Percentiles rank a stretch among this genome's conserved stretches.
Conservation (phyloP, 2,329 filamentous ascomycete genomes). For the Nothomitra cinnamomea region DNA sequence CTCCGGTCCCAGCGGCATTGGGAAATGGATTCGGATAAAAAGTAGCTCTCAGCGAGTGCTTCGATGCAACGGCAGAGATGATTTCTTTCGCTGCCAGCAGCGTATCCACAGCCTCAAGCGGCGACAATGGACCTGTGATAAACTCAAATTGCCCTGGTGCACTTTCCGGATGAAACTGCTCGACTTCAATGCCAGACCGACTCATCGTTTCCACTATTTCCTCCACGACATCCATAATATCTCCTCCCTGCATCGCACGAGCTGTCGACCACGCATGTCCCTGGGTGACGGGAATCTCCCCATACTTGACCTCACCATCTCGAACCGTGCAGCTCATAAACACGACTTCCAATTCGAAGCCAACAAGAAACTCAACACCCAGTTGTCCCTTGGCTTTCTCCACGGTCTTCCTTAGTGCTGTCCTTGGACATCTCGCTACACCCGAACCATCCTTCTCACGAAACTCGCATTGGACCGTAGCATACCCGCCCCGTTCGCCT, state of each 20-base stretch:
- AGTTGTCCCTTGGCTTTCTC: conserved; percentile 30
- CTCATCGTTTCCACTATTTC: conserved; percentile 46
- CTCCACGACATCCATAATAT: conserved; percentile 40
- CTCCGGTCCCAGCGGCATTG: conserved; percentile 39
- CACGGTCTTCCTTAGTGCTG: conserved; percentile 39
- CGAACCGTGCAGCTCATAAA: conserved; percentile 37
- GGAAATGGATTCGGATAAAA: conserved; percentile 54
- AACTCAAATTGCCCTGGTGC: conserved; percentile 65
- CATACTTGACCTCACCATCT: conserved; percentile 20
- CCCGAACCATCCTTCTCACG: conserved; percentile 34
- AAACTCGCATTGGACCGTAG: conserved; percentile 52
- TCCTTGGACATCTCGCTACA: conserved; percentile 46
- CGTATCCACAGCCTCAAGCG: conserved; percentile 52
- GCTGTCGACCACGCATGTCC: conserved; percentile 58
- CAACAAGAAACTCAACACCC: conserved; percentile 41
- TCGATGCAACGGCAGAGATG: conserved; percentile 45
- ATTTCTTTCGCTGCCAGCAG: conserved; percentile 55
- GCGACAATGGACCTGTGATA: conserved; percentile 43
- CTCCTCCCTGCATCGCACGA: conserved; percentile 41
- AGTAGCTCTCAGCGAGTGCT: conserved; percentile 46
- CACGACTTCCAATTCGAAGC: conserved; percentile 70
- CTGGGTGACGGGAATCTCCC: conserved; percentile 32
- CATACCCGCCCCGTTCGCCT: conserved; percentile 39
- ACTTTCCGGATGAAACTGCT: conserved; percentile 60
- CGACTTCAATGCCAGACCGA: conserved; percentile 44